These are phyloP conservation scores for Albugo laibachii DNA, from an alignment of 352 stramenopile species.

Conservation along the genomic window DNA sequence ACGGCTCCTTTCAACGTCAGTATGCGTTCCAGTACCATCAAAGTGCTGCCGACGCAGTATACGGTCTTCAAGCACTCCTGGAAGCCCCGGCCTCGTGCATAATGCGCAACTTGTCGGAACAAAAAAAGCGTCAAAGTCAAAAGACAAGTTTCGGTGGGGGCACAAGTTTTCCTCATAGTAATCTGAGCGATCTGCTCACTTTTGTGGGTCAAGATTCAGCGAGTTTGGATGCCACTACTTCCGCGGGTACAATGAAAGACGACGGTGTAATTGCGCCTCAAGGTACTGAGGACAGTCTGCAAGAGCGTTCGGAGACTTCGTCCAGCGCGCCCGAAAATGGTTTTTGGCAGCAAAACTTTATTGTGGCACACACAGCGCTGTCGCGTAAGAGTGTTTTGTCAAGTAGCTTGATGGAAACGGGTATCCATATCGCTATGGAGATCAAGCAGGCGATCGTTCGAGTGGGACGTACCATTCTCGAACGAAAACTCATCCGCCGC, in stretches of 20 bases:
- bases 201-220: constrained; percentile 7
- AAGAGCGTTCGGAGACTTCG: no score
- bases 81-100: constrained; percentile 73
- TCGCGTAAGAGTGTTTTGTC: constrained; percentile 45
- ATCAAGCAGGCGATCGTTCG: constrained; percentile 88
- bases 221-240: constrained; percentile 5
- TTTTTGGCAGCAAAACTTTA: constrained; percentile 67
- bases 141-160: constrained; percentile 4
- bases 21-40: constrained; percentile 91
- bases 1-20: constrained; percentile 87
- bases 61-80: constrained; percentile 86
- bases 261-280: constrained; percentile 3
- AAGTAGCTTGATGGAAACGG: constrained; percentile 77
- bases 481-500: constrained; percentile 86
- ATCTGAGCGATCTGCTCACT: constrained; percentile 8
- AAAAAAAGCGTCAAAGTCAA: constrained; percentile 33
- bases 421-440: constrained; percentile 88
- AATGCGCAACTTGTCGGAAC: constrained; percentile 30
- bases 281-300: not conserved
- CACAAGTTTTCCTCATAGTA: not conserved
- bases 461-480: constrained; percentile 88
- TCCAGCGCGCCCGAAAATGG: constrained; percentile 1
- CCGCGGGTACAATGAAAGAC: constrained; percentile 7
- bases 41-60: constrained; percentile 88
- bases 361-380: constrained; percentile 46